Base-by-base conservation (phyloP, 768 basidiomycete genomes). In the Strobilomyces echinocephalus region DNA sequence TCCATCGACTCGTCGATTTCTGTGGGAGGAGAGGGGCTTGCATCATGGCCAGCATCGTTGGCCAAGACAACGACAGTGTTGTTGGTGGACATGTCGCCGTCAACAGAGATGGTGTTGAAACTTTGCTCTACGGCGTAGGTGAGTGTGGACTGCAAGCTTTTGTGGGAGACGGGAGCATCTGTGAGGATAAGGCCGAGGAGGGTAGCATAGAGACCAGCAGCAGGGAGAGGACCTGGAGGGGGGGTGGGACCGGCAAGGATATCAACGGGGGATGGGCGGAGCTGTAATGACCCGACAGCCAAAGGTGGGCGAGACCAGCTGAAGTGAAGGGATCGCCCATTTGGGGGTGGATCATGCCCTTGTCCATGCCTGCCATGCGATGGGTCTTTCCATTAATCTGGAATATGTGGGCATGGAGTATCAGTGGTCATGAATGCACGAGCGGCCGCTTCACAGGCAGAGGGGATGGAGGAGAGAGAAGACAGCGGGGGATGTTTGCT, bases 401-500 rank as follows among this genome's bases (percentile, higher is more conserved):
- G 74, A 97, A 94, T 1, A 77, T 72, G 15, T 86, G 79, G 1
- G 91, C 83, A 8, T 94, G 88, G 24, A 98, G 95, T 97, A 70
- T 98, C 97, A 4, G 97, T 99, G 20, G 97, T 99, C 95, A 97
- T 97, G 77, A 98, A 97, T 8, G 93, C 92, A 52, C 83, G 80
- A 0, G 95, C 91, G 0, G 88, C 84, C 15, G 81, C 79, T 58
- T 9, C 83, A 91, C 94, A 99, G 20, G 88, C 80, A 15, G 75
- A 66, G 61, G 92, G 90, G 30, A 81, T 77, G 9, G 78, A 72
- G 0, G 78, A 79, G 8, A 94, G 76, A 74, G 59, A 97, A 88
- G 4, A 76, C 85, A 5, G n/a, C 76, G 57, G n/a, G 91, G 68
- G 69, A 99, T 88, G 55, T 84, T 85, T 14, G 79, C 67, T 54